Evolutionary conservation across 768 basidiomycete species (phyloP).

Genomic region (Strobilomyces dryophilus): DNA sequence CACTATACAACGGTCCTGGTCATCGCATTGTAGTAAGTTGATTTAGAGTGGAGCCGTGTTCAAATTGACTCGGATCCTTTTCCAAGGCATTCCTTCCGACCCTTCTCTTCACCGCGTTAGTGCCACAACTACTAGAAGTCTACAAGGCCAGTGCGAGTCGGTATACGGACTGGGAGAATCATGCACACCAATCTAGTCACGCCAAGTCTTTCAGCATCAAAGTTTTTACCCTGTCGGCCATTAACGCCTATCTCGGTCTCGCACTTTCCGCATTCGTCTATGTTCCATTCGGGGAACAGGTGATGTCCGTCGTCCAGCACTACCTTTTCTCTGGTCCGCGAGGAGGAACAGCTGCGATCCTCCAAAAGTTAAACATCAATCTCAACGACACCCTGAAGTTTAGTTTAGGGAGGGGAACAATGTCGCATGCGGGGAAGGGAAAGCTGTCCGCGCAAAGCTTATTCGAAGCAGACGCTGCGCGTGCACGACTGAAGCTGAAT

Average conservation of each 20-base stretch:
- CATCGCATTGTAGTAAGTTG: constrained; percentile 67
- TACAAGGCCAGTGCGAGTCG: constrained; percentile 66
- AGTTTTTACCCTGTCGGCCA: constrained; percentile 81
- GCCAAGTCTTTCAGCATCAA: constrained; percentile 82
- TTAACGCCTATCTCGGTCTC: constrained; percentile 91
- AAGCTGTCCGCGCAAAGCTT: constrained; percentile 17
- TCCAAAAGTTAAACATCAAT: constrained; percentile 23
- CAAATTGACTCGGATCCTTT: background rate
- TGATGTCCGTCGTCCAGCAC: constrained; percentile 56
- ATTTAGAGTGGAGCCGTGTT: background rate
- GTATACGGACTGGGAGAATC: constrained; percentile 90
- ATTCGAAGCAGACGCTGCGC: constrained; percentile 52
- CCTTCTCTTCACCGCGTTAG: constrained; percentile 71
- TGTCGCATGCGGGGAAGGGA: constrained; percentile 9
- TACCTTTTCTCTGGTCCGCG: constrained; percentile 25
- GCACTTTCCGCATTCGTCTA: constrained; percentile 93
- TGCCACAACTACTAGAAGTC: constrained; percentile 72
- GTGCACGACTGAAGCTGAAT: constrained; percentile 56
- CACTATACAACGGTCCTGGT: constrained; percentile 86
- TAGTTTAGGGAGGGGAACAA: constrained; percentile 19
- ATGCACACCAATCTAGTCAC: constrained; percentile 73
- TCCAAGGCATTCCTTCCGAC: constrained; percentile 76
- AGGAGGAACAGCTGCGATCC: constrained; percentile 7
- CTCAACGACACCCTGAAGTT: constrained; percentile 28
- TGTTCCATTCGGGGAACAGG: constrained; percentile 85